Base-by-base conservation (phyloP, 2,329 filamentous ascomycete species). In the Penicillium sp. region DNA sequence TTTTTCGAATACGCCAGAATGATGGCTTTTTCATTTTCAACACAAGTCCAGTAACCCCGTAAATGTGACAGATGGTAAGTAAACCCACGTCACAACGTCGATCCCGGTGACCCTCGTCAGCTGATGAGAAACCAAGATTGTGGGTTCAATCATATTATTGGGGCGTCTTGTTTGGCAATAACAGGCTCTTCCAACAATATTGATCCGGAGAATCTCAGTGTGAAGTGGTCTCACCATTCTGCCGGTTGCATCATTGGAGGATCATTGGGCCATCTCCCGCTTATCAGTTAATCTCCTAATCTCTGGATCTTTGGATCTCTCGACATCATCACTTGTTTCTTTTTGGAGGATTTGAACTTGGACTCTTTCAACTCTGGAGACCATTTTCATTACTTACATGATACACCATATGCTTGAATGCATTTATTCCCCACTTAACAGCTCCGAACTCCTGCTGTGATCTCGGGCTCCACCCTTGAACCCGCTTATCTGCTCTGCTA, bases 71-170 rank as follows among this genome's bases (percentile, higher is more conserved):
- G 27, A 18, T 43, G 39, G 11, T 4, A 34, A 47, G 14, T 23
- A 3, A 36, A 30, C 38, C 30, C 38, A 53, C 51, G 45, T 53
- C 51, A 53, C 51, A 23, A 65, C 11, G 55, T 77, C 23, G 65
- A 61, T 5, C 67, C 72, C 0, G 76, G 74, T 48, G 73, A 75
- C 14, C 60, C 74, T n/a, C 58, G 62, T 42, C 50, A 47, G 50
- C 30, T 53, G 50, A 52, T 52, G 39, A 38, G 35, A 3, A 18
- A 10, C 9, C 27, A 38, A 46, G 13, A n/a, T 18, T 29, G 2
- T 14, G n/a, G 23, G 10, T 10, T 29, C 29, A 23, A 8, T 30
- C 16, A 30, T 18, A 35, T 14, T n/a, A n/a, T 35, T 34, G 32
- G 32, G 32, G n/a, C 7, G 32, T 43, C 10, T n/a, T n/a, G n/a